Conservation (phyloP, 1,139 yeast species). For the Taphrina confusa region DNA sequence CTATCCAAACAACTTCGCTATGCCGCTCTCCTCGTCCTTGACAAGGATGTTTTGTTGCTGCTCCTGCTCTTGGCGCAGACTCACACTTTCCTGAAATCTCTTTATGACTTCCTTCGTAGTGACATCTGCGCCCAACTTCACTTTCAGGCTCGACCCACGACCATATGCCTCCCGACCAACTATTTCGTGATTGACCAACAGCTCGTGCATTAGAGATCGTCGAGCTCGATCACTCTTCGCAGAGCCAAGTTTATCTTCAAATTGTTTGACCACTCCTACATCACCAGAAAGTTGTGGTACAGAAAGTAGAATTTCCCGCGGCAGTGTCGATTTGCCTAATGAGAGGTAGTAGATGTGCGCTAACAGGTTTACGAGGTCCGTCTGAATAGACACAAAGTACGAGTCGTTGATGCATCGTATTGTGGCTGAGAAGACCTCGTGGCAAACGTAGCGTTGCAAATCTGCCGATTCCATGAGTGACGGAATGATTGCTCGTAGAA, state of each 20-base stretch:
- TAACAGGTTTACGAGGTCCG: slow-evolving; percentile 20
- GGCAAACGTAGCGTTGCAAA: slow-evolving; percentile 31
- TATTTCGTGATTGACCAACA: slow-evolving; percentile 23
- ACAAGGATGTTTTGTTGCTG: slow-evolving; percentile 9
- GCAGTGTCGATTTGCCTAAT: slow-evolving; percentile 26
- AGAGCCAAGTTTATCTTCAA: slow-evolving; percentile 21
- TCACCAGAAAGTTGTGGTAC: slow-evolving; percentile 30
- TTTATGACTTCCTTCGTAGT: slow-evolving; percentile 32
- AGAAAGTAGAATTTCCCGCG: slow-evolving; percentile 32
- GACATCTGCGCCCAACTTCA: slow-evolving; percentile 24
- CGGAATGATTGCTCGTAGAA: slow-evolving; percentile 18
- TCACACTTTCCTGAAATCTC: slow-evolving; percentile 27
- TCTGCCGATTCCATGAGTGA: slow-evolving; percentile 19
- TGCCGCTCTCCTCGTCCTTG: slow-evolving; percentile 33
- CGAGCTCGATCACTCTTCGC: slow-evolving; percentile 20
- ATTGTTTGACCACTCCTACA: slow-evolving; percentile 26
- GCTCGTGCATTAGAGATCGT: slow-evolving; percentile 24
- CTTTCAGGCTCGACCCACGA: slow-evolving; percentile 12
- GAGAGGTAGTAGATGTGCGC: slow-evolving; percentile 32
- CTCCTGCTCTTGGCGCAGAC: slow-evolving; percentile 21
- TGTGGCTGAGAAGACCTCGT: slow-evolving; percentile 32
- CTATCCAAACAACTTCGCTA: slow-evolving; percentile 21
- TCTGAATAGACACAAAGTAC: slow-evolving; percentile 23
- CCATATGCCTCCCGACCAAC: slow-evolving; percentile 34
- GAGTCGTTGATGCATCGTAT: slow-evolving; percentile 31